Conservation (phyloP, 2,329 filamentous ascomycete species). For the Neofusicoccum sp. region DNA sequence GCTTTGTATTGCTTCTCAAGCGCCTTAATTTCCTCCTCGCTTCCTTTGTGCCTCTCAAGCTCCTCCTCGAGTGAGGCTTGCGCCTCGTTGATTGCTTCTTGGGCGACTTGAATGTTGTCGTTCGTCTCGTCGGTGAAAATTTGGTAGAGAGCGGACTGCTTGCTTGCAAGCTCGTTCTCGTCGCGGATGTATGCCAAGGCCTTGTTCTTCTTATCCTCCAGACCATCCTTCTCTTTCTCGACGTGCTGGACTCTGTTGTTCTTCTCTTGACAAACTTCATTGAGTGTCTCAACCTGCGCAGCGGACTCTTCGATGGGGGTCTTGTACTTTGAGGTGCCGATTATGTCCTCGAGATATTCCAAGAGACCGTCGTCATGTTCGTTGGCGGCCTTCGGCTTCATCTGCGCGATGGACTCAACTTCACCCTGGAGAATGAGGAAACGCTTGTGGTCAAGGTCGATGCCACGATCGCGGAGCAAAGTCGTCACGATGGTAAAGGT, state of each 20-base stretch:
- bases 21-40: slow-evolving; percentile 84
- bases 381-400: slow-evolving; percentile 94
- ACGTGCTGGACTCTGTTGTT: slow-evolving; percentile 94
- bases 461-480: slow-evolving; percentile 79
- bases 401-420: slow-evolving; percentile 97
- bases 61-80: slow-evolving; percentile 83
- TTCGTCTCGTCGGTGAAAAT: slow-evolving; percentile 84
- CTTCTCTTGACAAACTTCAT: slow-evolving; percentile 94
- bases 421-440: slow-evolving; percentile 97
- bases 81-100: slow-evolving; percentile 88
- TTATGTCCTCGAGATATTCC: slow-evolving; percentile 97
- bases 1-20: slow-evolving; percentile 81
- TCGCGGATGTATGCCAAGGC: slow-evolving; percentile 84
- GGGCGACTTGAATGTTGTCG: slow-evolving; percentile 82
- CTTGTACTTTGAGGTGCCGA: slow-evolving; percentile 98
- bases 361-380: slow-evolving; percentile 95
- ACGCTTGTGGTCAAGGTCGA: slow-evolving; percentile 96
- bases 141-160: slow-evolving; percentile 90
- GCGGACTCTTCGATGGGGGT: slow-evolving; percentile 93
- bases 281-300: slow-evolving; percentile 83
- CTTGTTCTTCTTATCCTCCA: slow-evolving; percentile 96
- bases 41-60: slow-evolving; percentile 86
- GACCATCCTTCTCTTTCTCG: slow-evolving; percentile 88
- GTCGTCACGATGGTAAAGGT: slow-evolving; percentile 91
- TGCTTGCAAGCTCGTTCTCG: slow-evolving; percentile 87